Evolutionary conservation across 768 basidiomycete genomes (phyloP), one percentile per base, ranked within the genome.

Genomic region (Rhizopogon vulgaris): DNA sequence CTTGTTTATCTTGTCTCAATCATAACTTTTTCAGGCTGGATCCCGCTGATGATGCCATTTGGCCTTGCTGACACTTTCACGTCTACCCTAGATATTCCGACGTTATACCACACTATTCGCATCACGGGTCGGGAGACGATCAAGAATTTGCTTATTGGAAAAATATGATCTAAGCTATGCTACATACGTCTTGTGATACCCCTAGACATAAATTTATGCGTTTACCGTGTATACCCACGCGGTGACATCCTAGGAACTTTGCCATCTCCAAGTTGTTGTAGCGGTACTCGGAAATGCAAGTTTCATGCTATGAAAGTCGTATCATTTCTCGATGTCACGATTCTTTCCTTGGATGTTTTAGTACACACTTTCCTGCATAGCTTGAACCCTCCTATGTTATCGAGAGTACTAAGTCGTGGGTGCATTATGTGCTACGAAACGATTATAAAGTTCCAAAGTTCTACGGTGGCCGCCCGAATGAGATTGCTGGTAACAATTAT

Each of bases 1-100:
- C 30, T 41, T 27, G 28, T 42, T 10, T 15, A 9, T 38, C 41
- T 25, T 24, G 30, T 38, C 49, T 10, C 12, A 52, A 32, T 49
- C 40, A n/a, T 48, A 7, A 14, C 9, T 30, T n/a, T 47, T 45
- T 2, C 52, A 96, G 94, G 95, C 22, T 98, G 95, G 94, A 97
- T 99, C 59, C 95, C 96, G 0, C 72, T 85, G 41, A 97, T 97
- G 95, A 66, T 97, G 55, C 94, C 94, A 0, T 97, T 99, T 60
- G 96, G 96, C 0, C 78, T 93, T 51, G 84, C 86, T 27, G 96
- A 99, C 68, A 76, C 74, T 4, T 60, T 98, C 46, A 80, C 84
- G 12, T 97, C 95, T 14, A 97, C 95, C 2, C 80, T 97, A 17
- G 95, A 99, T 70, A 57, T 91, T 52, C 78, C 79, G 14, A 90